Evolutionary conservation across 257 asterid species (phyloP).

Genomic region (Primulina eburnea): DNA sequence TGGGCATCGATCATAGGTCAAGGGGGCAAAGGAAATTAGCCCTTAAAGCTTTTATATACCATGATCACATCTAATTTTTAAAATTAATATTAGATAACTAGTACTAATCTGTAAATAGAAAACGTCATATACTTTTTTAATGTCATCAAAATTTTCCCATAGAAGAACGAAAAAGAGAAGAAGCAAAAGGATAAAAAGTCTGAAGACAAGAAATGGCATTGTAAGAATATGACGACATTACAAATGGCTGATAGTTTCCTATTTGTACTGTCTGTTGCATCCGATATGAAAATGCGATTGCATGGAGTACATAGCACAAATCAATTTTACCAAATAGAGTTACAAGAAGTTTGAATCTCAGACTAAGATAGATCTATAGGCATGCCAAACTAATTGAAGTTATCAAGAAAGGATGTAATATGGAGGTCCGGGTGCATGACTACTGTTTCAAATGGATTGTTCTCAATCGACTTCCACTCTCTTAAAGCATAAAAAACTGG

Average conservation of each 20-base stretch:
- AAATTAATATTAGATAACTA: not conserved
- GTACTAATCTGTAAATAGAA: too few relatives aligned
- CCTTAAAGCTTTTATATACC: not conserved
- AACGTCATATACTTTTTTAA: too few relatives aligned
- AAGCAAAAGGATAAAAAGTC: not conserved
- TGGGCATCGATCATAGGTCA: too few relatives aligned
- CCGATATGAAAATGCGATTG: conserved; percentile 20
- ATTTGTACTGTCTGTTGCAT: not conserved
- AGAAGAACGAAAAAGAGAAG: not conserved
- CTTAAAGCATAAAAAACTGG: conserved; percentile 22
- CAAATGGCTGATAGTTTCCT: not conserved
- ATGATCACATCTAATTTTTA: not conserved
- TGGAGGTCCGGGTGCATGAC: conserved; percentile 16
- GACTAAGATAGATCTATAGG: conserved; percentile 29
- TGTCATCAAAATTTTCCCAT: too few relatives aligned
- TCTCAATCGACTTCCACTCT: conserved; percentile 23
- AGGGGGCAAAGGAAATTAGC: too few relatives aligned
- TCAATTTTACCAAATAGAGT: conserved; percentile 20
- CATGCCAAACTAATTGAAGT: conserved; percentile 26
- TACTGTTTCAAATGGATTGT: conserved; percentile 19
- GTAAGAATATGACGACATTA: not conserved
- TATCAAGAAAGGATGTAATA: conserved; percentile 18
- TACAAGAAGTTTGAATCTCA: conserved; percentile 24
- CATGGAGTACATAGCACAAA: conserved; percentile 31
- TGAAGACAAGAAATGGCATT: not conserved